Evolutionary conservation across 2,329 filamentous ascomycete genomes (phyloP).

Genomic region (Drechslerella coelobrocha): DNA sequence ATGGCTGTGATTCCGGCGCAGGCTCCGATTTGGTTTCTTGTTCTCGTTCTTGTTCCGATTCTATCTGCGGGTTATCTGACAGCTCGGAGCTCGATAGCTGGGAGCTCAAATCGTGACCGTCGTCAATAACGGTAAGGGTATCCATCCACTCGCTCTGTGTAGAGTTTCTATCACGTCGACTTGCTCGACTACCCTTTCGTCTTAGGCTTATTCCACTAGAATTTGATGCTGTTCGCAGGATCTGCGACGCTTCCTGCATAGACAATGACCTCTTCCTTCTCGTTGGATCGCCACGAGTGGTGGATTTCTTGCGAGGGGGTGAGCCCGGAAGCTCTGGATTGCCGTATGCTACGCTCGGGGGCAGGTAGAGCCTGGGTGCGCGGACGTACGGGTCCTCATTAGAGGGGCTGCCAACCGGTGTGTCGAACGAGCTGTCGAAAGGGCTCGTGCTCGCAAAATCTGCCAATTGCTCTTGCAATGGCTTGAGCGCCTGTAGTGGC

Average conservation of each 20-base stretch:
- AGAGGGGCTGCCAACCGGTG: constrained; percentile 9
- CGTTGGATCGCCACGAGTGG: constrained; percentile 7
- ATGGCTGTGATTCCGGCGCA: background rate
- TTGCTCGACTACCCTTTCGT: constrained; percentile 16
- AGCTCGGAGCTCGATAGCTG: background rate
- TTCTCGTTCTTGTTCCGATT: background rate
- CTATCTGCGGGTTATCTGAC: background rate
- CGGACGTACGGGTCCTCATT: constrained; percentile 25
- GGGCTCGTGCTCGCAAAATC: background rate
- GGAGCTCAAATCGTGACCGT: constrained; percentile 13
- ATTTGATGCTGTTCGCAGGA: background rate
- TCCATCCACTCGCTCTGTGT: constrained; percentile 40
- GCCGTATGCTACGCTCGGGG: constrained; percentile 32
- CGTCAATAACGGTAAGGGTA: constrained; percentile 39
- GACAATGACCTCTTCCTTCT: background rate
- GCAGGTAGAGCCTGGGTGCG: constrained; percentile 21
- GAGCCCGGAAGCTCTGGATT: constrained; percentile 31
- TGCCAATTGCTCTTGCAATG: background rate
- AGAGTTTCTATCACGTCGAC: constrained; percentile 19
- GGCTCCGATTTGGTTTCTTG: background rate
- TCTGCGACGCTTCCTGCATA: background rate
- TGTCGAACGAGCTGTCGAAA: background rate
- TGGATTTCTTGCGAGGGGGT: constrained; percentile 21
- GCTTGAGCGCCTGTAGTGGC: background rate
- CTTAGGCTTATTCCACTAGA: background rate